Percentiles rank a stretch among this genome's conserved stretches.
Conservation (phyloP, 2,329 filamentous ascomycete genomes). For the Aspergillus phoenicis region DNA sequence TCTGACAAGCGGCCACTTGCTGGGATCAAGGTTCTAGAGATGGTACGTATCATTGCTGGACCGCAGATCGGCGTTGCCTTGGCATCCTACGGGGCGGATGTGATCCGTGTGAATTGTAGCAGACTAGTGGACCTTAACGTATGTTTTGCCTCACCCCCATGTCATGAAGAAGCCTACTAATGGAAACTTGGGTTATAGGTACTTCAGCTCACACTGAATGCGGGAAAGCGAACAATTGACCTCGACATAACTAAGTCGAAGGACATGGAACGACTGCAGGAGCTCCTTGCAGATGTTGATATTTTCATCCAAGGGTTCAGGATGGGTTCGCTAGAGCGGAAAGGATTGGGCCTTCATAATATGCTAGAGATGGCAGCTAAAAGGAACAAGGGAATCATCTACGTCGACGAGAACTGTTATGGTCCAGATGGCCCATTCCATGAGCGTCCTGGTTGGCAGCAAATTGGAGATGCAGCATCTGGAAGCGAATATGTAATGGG, state of each 20-base stretch:
- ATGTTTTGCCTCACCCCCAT: slow-evolving; percentile 5
- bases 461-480: slow-evolving; percentile 49
- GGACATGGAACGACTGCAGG: slow-evolving; percentile 42
- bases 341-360: slow-evolving; percentile 34
- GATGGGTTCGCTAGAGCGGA: slow-evolving; percentile 40
- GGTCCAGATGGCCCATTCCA: slow-evolving; percentile 51
- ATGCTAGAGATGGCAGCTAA: slow-evolving; percentile 42
- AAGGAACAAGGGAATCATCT: slow-evolving; percentile 49
- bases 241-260: slow-evolving; percentile 49
- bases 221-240: slow-evolving; percentile 18
- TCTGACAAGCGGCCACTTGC: slow-evolving; percentile 35
- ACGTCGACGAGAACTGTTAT: slow-evolving; percentile 54
- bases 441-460: slow-evolving; percentile 53
- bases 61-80: slow-evolving; percentile 47
- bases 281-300: slow-evolving; percentile 53
- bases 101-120: slow-evolving; percentile 51
- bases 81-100: slow-evolving; percentile 50
- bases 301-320: slow-evolving; percentile 58
- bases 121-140: slow-evolving; percentile 40
- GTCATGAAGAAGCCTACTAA: background rate
- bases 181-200: background rate
- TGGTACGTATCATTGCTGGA: slow-evolving; percentile 40
- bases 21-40: slow-evolving; percentile 55
- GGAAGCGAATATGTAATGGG: slow-evolving; percentile 41
- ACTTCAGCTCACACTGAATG: slow-evolving; percentile 14